Evolutionary conservation across 2,329 filamentous ascomycete species (phyloP).

Genomic region (Nemania serpens): DNA sequence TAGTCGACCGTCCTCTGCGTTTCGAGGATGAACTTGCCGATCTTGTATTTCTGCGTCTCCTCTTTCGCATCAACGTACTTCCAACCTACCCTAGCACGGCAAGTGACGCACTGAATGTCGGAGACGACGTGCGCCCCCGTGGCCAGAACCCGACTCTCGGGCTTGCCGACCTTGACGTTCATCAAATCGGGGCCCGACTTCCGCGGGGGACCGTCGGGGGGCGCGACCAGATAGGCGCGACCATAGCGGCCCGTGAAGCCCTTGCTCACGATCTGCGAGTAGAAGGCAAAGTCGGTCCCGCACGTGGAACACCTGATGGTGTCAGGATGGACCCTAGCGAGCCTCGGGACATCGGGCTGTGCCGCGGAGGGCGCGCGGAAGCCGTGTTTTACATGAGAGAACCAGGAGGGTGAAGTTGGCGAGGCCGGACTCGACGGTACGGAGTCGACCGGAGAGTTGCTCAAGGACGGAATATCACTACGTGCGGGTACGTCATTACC

Average conservation of each 20-base stretch:
- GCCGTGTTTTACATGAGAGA: slow-evolving; percentile 30
- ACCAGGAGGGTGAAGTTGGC: slow-evolving; percentile 33
- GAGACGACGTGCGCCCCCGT: slow-evolving; percentile 68
- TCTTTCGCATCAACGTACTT: slow-evolving; percentile 70
- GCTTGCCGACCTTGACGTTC: slow-evolving; percentile 60
- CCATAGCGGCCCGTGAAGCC: slow-evolving; percentile 70
- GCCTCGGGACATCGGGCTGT: slow-evolving; percentile 29
- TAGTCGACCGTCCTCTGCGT: slow-evolving; percentile 59
- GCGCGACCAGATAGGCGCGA: slow-evolving; percentile 64
- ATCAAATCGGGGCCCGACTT: slow-evolving; percentile 43
- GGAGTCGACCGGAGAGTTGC: slow-evolving; percentile 45
- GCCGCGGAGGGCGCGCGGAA: slow-evolving; percentile 23
- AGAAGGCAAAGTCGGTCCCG: slow-evolving; percentile 64
- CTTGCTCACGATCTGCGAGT: slow-evolving; percentile 66
- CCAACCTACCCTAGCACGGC: slow-evolving; percentile 65
- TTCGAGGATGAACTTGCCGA: slow-evolving; percentile 71
- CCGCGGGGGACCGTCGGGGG: slow-evolving; percentile 34
- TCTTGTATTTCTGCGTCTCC: slow-evolving; percentile 65
- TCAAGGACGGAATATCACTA: slow-evolving; percentile 42
- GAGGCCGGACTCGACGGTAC: slow-evolving; percentile 36
- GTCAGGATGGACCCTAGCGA: slow-evolving; percentile 54
- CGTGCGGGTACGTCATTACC: slow-evolving; percentile 34
- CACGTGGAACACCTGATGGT: slow-evolving; percentile 64
- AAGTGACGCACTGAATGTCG: slow-evolving; percentile 63
- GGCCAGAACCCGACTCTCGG: slow-evolving; percentile 61